Base-by-base conservation (phyloP, 2,329 filamentous ascomycete genomes). In the Aspergillus jensenii region DNA sequence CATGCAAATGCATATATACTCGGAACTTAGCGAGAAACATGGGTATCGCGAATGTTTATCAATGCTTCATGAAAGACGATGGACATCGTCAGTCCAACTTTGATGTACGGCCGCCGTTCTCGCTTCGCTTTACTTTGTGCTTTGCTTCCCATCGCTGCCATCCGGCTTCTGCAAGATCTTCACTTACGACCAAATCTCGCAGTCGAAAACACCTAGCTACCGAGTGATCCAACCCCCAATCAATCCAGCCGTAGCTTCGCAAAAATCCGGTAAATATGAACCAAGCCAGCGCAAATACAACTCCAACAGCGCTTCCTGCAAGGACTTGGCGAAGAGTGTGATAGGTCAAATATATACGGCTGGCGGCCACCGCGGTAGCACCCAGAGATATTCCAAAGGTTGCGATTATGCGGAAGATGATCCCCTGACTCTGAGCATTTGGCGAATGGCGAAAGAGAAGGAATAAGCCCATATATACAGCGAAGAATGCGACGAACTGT, bases 401-500 rank as follows among this genome's bases (percentile, higher is more conserved):
- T 3, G 89, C 70, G 2, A 80, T 72, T 21, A 82, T 68, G 52
- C 93, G 84, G 71, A 68, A 65, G 14, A 70, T 68, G 6, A 76
- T 76, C 55, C 78, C 78, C 46, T 77, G 77, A 25, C 80, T 78
- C 7, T 71, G 65, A 27, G 65, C 63, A 43, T 73, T 74, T n/a
- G 89, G 88, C 5, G 81, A 80, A 74, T 96, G 92, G 60, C 93
- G 85, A 59, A 93, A 79, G 46, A 96, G 82, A 45, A 99, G 82
- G 79, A 98, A 98, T 19, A 99, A 81, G 23, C 86, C 82, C 59
- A 98, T 78, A 61, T 90, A 95, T 57, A 96, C 79, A 58, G 91
- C 89, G 83, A 96, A 98, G 80, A 91, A 99, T 56, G 89, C 84
- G 60, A 93, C 90, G 73, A 97, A 99, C 78, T 99, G 95, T 8